phyloP scores from a whole-genome alignment of 169 alveolate species.

The Condylostoma magnum region DNA sequence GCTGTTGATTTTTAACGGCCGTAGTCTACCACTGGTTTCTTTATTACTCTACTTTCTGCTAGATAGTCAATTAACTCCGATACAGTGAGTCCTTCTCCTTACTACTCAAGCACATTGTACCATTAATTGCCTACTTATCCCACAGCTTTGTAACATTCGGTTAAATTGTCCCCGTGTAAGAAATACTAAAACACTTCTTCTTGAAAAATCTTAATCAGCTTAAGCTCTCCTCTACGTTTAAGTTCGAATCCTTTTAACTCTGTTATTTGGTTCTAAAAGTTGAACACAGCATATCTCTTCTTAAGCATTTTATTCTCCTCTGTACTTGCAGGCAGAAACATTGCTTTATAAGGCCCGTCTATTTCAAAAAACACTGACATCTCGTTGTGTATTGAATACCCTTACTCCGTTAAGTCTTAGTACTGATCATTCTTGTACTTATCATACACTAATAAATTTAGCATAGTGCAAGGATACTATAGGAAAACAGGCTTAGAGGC shows the following conservation, averaged over 20 bases:
- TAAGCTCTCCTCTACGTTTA: constrained; percentile 98
- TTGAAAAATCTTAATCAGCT: constrained; percentile 95
- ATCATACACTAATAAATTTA: constrained; percentile 92
- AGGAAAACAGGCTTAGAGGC: constrained; percentile 71
- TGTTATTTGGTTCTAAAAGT: constrained; percentile 88
- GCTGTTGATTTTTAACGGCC: constrained; percentile 92
- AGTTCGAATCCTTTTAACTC: constrained; percentile 97
- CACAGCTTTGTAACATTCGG: constrained; percentile 93
- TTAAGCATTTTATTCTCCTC: constrained; percentile 94
- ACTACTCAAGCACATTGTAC: constrained; percentile 86
- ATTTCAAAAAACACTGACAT: constrained; percentile 97
- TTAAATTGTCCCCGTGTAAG: constrained; percentile 90
- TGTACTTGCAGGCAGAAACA: constrained; percentile 97
- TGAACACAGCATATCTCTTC: constrained; percentile 96
- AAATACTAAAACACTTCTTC: constrained; percentile 95
- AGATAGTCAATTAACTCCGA: constrained; percentile 92
- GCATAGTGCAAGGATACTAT: constrained; percentile 93
- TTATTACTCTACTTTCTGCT: constrained; percentile 90
- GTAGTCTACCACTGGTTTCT: constrained; percentile 89
- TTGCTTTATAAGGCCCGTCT: constrained; percentile 99
- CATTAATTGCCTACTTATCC: constrained; percentile 92
- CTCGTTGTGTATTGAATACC: constrained; percentile 75
- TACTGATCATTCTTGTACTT: constrained; percentile 96
- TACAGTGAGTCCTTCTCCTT: constrained; percentile 90
- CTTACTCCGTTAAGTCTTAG: constrained; percentile 70